Base-by-base conservation (phyloP, 2,329 filamentous ascomycete species). In the Fusarium papillatum region DNA sequence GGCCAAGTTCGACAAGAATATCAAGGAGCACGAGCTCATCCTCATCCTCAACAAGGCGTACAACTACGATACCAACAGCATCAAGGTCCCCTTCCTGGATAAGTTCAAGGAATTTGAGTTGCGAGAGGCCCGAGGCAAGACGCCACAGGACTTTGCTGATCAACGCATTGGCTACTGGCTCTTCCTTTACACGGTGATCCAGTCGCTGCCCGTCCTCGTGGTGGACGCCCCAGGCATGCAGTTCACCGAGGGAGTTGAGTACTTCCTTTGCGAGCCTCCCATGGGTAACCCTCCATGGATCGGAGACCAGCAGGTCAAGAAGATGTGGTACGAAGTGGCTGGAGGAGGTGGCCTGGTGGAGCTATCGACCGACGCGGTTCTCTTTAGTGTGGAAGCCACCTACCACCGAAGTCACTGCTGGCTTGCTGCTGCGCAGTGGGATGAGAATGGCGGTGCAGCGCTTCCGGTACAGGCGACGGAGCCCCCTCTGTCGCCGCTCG, bases 31-130 rank as follows among this genome's bases (percentile, higher is more conserved):
- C 70, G 95, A 98, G 80, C 88, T 96, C 53, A 91, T 92, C 19
- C 89, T 93, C 24, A 89, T 98, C 39, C 85, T 98, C n/a, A 92
- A 93, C 81, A 93, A 93, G 72, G 93, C 94, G 1, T 96, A 96
- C 84, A 98, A 98, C 76, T 90, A 91, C 55, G 94, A 96, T 76
- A 92, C 92, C 2, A 90, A 90, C 72, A 86, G 86, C 26, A 78
- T 89, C 43, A 83, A 86, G 60, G 86, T 89, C 16, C 90, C 93
- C 0, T 95, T 96, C 82, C 83, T 96, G 38, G 87, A 91, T 7
- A 89, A 91, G 31, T 96, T 94, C 84, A 91, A 91, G 73, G 88
- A 91, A 1, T 94, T 95, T 75, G 95, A 96, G 83, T 85, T 88
- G 41, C 92, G 92, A 59, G 92, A 95, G 71, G 91, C 91, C 24